phyloP scores from a whole-genome alignment of 2,329 filamentous ascomycete species.

The Hymenoscyphus fraxineus region DNA sequence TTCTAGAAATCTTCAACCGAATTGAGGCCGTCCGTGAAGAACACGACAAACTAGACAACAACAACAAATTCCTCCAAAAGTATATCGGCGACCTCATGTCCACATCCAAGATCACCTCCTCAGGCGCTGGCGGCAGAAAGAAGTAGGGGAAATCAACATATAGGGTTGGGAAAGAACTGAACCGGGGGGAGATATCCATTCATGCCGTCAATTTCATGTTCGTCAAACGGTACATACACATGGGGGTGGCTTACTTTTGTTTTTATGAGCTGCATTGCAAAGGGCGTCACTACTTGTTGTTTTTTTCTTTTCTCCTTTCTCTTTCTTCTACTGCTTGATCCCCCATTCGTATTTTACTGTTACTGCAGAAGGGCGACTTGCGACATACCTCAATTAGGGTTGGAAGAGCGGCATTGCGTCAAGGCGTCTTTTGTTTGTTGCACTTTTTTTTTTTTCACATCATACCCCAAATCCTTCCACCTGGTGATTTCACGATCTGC shows the following conservation, averaged over 20 bases:
- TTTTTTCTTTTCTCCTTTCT: conserved; percentile 14
- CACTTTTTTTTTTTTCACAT: not conserved
- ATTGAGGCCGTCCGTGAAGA: conserved; percentile 93
- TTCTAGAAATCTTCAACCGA: conserved; percentile 84
- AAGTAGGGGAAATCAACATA: conserved; percentile 19
- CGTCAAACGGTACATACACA: not conserved
- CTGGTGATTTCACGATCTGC: not conserved
- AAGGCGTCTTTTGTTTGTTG: not conserved
- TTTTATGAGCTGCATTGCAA: not conserved
- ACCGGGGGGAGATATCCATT: not conserved
- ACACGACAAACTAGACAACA: conserved; percentile 92
- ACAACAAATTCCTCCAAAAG: conserved; percentile 96
- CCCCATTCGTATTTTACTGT: not conserved
- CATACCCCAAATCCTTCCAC: not conserved
- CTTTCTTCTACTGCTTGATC: not conserved
- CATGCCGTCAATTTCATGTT: not conserved
- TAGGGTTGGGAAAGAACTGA: not conserved
- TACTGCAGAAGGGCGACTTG: not conserved
- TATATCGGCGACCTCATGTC: conserved; percentile 97
- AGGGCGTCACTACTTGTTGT: conserved; percentile 12
- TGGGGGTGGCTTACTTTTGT: not conserved
- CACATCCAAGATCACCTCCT: conserved; percentile 67
- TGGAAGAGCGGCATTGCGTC: not conserved
- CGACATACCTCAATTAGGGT: not conserved
- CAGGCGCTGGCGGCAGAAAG: conserved; percentile 30